Conservation (phyloP, 257 asterid genomes). For the Fraxinus pennsylvanica region DNA sequence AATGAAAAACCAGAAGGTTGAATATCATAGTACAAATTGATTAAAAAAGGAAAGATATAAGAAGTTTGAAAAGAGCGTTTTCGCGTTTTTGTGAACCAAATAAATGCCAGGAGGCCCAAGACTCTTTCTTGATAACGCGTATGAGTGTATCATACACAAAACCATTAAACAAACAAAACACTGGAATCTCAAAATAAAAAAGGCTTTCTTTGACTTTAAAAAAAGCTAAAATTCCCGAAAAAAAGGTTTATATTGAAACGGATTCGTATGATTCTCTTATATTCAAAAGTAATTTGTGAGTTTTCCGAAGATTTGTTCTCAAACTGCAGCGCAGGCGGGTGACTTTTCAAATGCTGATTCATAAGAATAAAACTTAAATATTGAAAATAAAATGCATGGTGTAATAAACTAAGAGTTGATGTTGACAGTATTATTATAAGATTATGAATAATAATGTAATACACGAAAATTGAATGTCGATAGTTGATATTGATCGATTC, state of each 20-base stretch:
- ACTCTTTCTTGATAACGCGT: slow-evolving; percentile 51
- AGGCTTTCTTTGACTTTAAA: slow-evolving; percentile 22
- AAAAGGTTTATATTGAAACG: slow-evolving; percentile 2
- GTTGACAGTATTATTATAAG: slow-evolving; percentile 14
- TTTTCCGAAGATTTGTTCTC: slow-evolving; percentile 30
- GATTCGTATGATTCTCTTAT: slow-evolving; percentile 6
- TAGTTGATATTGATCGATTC: slow-evolving; percentile 22
- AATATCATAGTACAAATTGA: slow-evolving; percentile 12
- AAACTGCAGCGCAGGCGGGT: slow-evolving; percentile 31
- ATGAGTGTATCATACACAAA: slow-evolving; percentile 13
- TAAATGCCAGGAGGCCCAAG: slow-evolving; percentile 27
- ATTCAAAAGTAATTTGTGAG: slow-evolving; percentile 8
- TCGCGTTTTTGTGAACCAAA: slow-evolving; percentile 26
- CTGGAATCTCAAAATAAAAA: slow-evolving; percentile 21
- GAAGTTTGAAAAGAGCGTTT: slow-evolving; percentile 24
- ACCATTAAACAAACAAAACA: not conserved
- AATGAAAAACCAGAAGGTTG: slow-evolving; percentile 25
- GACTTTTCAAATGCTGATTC: slow-evolving; percentile 33
- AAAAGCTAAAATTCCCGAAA: not conserved
- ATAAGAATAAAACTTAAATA: not conserved
- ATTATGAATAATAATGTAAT: not conserved
- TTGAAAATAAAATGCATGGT: slow-evolving; percentile 25
- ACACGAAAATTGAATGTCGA: slow-evolving; percentile 2
- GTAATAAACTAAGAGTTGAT: slow-evolving; percentile 16
- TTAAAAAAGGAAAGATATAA: slow-evolving; percentile 20